A percentile compares a stretch with the other conserved stretches of the same genome.
phyloP scores from a whole-genome alignment of 768 basidiomycete genomes.

The Leccinellum albellum region DNA sequence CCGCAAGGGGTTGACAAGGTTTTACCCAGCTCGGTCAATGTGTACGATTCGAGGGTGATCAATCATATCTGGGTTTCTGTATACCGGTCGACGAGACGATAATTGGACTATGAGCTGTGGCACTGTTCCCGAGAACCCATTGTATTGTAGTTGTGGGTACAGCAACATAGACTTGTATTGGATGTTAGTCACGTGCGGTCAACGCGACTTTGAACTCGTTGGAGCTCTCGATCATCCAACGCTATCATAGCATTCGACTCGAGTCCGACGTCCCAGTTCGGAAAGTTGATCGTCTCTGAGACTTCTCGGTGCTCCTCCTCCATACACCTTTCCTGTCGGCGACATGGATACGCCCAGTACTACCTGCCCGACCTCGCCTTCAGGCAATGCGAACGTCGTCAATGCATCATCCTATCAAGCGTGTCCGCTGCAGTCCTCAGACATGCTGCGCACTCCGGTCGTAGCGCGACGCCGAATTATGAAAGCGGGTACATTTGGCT shows the following conservation, averaged over 20 bases:
- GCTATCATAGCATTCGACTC: constrained; percentile 5
- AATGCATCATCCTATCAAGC: constrained; percentile 42
- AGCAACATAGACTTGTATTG: not conserved
- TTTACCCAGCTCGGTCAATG: not conserved
- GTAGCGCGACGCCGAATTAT: constrained; percentile 28
- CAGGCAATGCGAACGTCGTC: constrained; percentile 37
- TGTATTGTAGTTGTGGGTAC: constrained; percentile 6
- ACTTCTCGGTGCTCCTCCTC: too few species aligned
- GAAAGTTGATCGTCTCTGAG: not conserved
- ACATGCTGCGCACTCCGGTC: constrained; percentile 42
- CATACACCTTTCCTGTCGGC: too few species aligned
- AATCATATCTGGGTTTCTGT: not conserved
- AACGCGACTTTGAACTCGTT: constrained; percentile 24
- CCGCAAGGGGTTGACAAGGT: not conserved
- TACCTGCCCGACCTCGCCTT: constrained; percentile 29
- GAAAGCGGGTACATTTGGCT: constrained; percentile 24
- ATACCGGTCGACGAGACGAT: not conserved
- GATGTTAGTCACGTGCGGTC: constrained; percentile 26
- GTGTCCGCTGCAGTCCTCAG: constrained; percentile 50
- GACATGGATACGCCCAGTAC: constrained; percentile 20
- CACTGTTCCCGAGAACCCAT: not conserved
- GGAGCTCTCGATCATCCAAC: constrained; percentile 17
- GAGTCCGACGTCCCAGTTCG: not conserved
- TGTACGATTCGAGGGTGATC: not conserved
- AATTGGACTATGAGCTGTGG: not conserved